Percentiles rank a stretch among this genome's conserved stretches.
Evolutionary conservation across 768 basidiomycete species (phyloP).

Genomic region (Mycena filopes): DNA sequence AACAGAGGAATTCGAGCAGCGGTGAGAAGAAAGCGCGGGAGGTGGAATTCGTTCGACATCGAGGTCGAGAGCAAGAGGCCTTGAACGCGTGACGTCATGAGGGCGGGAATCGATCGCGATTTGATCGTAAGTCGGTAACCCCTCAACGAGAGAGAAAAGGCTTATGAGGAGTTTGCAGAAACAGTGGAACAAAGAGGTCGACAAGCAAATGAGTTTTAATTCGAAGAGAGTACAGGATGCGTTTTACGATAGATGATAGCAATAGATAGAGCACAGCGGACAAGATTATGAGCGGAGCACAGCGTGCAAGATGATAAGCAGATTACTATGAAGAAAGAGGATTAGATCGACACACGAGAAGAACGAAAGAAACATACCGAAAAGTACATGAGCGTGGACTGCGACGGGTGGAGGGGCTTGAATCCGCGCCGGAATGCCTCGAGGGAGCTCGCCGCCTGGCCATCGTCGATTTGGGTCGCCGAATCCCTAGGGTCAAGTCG

Average conservation of each 20-base stretch:
- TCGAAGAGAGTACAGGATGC: too few species aligned
- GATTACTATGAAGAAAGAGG: not conserved
- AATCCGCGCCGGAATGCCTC: constrained; percentile 64
- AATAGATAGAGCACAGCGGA: too few species aligned
- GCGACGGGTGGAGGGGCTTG: constrained; percentile 64
- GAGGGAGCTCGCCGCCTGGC: constrained; percentile 52
- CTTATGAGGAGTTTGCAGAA: too few species aligned
- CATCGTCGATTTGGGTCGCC: constrained; percentile 58
- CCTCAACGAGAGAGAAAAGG: too few species aligned
- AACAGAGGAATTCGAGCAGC: constrained; percentile 64
- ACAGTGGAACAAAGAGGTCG: too few species aligned
- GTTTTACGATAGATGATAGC: too few species aligned
- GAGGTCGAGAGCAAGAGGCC: constrained; percentile 33
- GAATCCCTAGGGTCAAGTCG: constrained; percentile 56
- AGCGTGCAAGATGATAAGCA: too few species aligned
- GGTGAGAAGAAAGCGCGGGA: constrained; percentile 62
- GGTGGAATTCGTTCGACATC: constrained; percentile 47
- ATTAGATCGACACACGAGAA: not conserved
- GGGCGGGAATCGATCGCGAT: constrained; percentile 18
- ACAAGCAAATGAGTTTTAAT: too few species aligned
- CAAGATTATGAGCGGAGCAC: too few species aligned
- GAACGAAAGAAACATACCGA: constrained; percentile 30
- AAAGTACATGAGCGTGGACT: constrained; percentile 68
- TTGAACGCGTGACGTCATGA: constrained; percentile 22
- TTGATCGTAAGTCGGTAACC: too few species aligned